A percentile compares a stretch with the other conserved stretches of the same genome.
Evolutionary conservation across 2,329 filamentous ascomycete species (phyloP).

Genomic region (Grosmannia huntii): DNA sequence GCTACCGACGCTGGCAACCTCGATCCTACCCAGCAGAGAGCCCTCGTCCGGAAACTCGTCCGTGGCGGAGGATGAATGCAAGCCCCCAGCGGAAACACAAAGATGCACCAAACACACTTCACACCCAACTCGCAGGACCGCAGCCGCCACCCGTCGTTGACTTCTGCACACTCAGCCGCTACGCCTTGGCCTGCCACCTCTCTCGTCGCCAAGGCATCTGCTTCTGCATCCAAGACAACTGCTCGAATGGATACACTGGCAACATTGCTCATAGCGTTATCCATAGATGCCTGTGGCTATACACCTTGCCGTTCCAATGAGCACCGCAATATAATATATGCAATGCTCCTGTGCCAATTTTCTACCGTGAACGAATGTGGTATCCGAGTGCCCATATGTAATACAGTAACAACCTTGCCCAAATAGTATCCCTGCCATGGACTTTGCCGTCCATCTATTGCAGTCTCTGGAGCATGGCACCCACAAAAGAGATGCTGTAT

Average conservation of each 20-base stretch:
- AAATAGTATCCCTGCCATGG: not conserved
- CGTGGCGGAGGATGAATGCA: slow-evolving; percentile 44
- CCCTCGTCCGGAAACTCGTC: slow-evolving; percentile 35
- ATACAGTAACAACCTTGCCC: not conserved
- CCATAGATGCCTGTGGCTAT: no score
- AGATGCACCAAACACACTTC: no score
- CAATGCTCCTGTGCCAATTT: not conserved
- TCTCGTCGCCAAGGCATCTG: no score
- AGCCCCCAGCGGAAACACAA: not conserved
- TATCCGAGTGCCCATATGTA: not conserved
- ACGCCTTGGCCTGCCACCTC: no score
- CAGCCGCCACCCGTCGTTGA: no score
- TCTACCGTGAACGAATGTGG: not conserved
- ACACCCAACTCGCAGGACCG: no score
- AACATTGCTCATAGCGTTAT: no score
- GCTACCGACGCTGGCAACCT: slow-evolving; percentile 61
- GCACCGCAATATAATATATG: not conserved
- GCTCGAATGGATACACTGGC: no score
- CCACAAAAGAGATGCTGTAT: not conserved
- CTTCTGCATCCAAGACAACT: no score
- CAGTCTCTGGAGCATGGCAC: not conserved
- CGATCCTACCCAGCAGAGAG: slow-evolving; percentile 54
- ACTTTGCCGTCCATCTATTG: not conserved
- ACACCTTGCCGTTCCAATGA: no score
- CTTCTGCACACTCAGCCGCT: no score